Base-by-base conservation (phyloP, 306 rosid genomes). In the Pyrus bretschneideri region DNA sequence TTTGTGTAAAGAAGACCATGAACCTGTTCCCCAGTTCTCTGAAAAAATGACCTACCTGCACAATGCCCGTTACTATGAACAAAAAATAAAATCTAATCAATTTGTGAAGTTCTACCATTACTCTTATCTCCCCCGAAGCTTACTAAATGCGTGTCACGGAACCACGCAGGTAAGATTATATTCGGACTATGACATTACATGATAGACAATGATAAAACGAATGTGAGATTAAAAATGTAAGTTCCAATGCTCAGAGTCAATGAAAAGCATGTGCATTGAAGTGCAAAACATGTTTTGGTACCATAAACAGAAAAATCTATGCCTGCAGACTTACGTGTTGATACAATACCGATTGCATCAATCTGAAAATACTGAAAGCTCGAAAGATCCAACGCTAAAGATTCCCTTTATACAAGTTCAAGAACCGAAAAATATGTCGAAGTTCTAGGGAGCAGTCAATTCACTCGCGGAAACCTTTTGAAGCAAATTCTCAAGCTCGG, bases 401-500 rank as follows among this genome's bases (percentile, higher is more conserved):
- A 25, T 25, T 25, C 27, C 27, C 27, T 25, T 25, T 25, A 25
- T 25, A 25, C 27, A 25, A 25, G 27, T 25, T 25, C 27, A 25
- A 25, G 27, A 25, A 25, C 27, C 27, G 27, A 25, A 25, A 25
- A 25, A 25, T 25, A 1, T 25, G 27, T 25, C 1, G 27, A 25
- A 25, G 27, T 25, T 25, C 27, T 25, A 25, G 27, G 27, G 27
- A 25, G 27, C 27, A 25, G 27, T 25, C 27, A 25, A 25, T 25
- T 25, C 27, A 25, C 27, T 25, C 27, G 27, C n/a, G n/a, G 27
- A 25, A 25, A 25, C 27, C 27, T 25, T 25, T 25, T 25, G 1
- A 27, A 88, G 81, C 64, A 88, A 81, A 35, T 74, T 68, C 75
- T 23, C n/a, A n/a, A n/a, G n/a, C n/a, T n/a, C n/a, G n/a, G n/a